phyloP scores from a whole-genome alignment of 345 rosid genomes.

The Acer yangbiense region DNA sequence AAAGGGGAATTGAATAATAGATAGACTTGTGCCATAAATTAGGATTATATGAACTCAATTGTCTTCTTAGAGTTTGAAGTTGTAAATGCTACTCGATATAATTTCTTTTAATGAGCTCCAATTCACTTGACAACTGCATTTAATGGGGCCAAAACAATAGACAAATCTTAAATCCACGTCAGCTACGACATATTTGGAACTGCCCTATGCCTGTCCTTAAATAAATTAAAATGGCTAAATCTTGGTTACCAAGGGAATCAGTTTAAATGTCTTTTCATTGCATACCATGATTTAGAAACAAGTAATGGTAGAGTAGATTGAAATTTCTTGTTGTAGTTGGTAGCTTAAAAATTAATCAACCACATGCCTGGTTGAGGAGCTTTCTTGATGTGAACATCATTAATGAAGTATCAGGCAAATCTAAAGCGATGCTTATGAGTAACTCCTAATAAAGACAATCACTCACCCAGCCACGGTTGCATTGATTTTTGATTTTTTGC shows the following conservation, averaged over 20 bases:
- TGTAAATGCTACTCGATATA: too few relatives aligned
- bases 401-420: neutral
- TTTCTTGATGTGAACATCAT: too few relatives aligned
- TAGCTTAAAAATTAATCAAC: neutral
- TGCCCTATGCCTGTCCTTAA: neutral
- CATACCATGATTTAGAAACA: neutral
- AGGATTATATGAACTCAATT: too few relatives aligned
- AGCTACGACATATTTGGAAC: neutral
- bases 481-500: conserved; percentile 11
- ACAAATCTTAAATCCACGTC: neutral
- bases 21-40: too few relatives aligned
- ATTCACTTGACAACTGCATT: neutral
- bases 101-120: too few relatives aligned
- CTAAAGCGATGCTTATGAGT: neutral
- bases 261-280: neutral
- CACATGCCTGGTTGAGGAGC: neutral
- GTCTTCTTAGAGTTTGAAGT: too few relatives aligned
- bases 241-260: neutral
- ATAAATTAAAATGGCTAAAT: neutral
- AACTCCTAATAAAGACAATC: neutral
- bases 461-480: neutral
- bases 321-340: neutral
- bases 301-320: neutral
- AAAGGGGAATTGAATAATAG: too few relatives aligned
- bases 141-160: neutral